Base-by-base conservation (phyloP, 2,329 filamentous ascomycete species). In the Trichoderma sp. region DNA sequence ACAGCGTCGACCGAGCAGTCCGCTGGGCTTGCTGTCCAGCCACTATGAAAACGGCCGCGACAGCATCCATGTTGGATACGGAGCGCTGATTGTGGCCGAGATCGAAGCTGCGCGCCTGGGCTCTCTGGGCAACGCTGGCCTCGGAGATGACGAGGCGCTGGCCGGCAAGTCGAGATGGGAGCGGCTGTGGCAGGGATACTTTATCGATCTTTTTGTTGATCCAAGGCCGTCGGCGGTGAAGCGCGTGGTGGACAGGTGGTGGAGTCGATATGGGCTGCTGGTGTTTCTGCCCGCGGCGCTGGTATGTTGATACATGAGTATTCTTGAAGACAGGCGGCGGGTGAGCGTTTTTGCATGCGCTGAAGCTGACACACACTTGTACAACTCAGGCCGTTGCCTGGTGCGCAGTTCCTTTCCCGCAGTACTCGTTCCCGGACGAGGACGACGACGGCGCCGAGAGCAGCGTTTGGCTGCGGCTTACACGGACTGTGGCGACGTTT, bases 361-460 rank as follows among this genome's bases (percentile, higher is more conserved):
- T n/a, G 37, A 67, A 27, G 63, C 63, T 62, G 47, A 68, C 47
- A 33, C 31, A 68, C 33, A 27, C 33, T 43, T 40, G 59, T 24
- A 40, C 14, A 31, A 31, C 47, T n/a, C 70, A 89, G 87, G 86
- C 87, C 37, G 84, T 91, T 62, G 82, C 82, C 14, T 91, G 89
- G 89, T 90, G 88, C 74, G 85, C 89, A 4, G 74, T 91, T 58
- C 89, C 89, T 0, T 88, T 91, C 71, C 89, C 89, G 24, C 86
- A 89, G 73, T 90, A 90, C 74, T 81, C 84, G 2, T 76, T 90
- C 21, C 81, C 81, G 1, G 77, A 81, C 68, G 80, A 84, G 47
- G 29, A 19, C 29, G 80, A 83, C 69, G 79, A 81, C 10, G 59
- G 55, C 13, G 16, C 24, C 8, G 53, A 29, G 37, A 52, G 27